Base-by-base conservation (phyloP, 495 filamentous ascomycete species). In the Delitschia confertaspora region DNA sequence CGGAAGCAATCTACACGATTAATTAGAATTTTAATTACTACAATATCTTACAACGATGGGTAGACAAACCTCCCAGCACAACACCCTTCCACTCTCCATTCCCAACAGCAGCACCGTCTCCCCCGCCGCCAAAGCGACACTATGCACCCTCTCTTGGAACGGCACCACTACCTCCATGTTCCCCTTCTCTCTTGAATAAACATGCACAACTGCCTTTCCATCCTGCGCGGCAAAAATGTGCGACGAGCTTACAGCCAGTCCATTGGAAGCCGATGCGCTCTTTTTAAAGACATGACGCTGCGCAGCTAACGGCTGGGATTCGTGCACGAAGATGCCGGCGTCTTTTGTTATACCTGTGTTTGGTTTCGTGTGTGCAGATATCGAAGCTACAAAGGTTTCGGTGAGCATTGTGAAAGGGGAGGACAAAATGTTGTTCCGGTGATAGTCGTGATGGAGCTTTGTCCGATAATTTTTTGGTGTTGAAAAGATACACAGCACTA, bases 141-240 rank as follows among this genome's bases (percentile, higher is more conserved):
- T 84, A 52, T 73, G 82, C 58, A 91, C 86, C 53, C 80, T 76
- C 64, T 93, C 88, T 5, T 76, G 79, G 47, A 95, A 94, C 2
- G 86, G 82, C 7, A 94, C 76, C 16, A 83, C 69, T 5, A 84
- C 81, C 63, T 95, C 89, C 57, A 93, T 83, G 51, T 82, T 91
- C 11, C 83, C 83, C 33, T 82, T 83, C 41, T 80, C 71, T 35
- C 87, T 73, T 38, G 74, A 84, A 59, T 95, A 96, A 39, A 98
- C 83, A 66, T 95, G 85, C 4, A 98, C 70, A 21, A 93, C 80
- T 1, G 87, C 85, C 62, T 95, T 96, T 26, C 85, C 88, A 10
- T 76, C 73, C 58, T 98, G 91, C 6, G 83, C 89, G 2, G 89
- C 79, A 56, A 93, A 98, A 24, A 96, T 72, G 59, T 98, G 91